phyloP scores from a whole-genome alignment of 805 yeast genomes.

The Naumovozyma castellii region DNA sequence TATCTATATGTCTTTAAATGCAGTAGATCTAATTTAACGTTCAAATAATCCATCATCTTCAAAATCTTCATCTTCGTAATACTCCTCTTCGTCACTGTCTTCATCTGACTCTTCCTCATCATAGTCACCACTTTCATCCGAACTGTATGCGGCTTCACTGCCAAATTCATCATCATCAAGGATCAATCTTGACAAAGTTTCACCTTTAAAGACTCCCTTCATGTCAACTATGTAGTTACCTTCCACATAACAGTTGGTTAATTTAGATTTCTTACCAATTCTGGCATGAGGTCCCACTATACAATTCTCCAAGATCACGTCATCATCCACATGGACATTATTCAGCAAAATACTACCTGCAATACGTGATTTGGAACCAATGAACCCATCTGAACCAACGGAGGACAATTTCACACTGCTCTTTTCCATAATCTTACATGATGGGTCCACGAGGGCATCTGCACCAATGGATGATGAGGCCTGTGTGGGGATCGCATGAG shows the following conservation, averaged over 20 bases:
- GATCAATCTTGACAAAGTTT: conserved; percentile 37
- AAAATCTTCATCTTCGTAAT: conserved; percentile 38
- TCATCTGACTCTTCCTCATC: conserved; percentile 29
- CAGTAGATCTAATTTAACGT: too few species aligned
- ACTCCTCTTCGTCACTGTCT: conserved; percentile 32
- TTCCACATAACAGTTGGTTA: conserved; percentile 80
- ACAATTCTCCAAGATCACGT: conserved; percentile 68
- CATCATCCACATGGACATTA: conserved; percentile 68
- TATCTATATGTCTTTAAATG: too few species aligned
- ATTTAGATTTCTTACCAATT: conserved; percentile 54
- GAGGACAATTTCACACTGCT: conserved; percentile 82
- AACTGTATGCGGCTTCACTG: conserved; percentile 27
- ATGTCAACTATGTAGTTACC: conserved; percentile 60
- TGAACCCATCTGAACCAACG: conserved; percentile 59
- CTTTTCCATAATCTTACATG: conserved; percentile 64
- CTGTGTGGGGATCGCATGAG: conserved; percentile 29
- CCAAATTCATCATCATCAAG: conserved; percentile 15
- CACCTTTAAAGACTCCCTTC: conserved; percentile 47
- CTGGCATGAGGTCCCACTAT: conserved; percentile 63
- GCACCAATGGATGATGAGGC: conserved; percentile 65
- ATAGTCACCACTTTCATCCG: conserved; percentile 21
- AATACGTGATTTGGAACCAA: conserved; percentile 81
- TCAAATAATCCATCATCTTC: conserved; percentile 60
- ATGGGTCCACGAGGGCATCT: conserved; percentile 70
- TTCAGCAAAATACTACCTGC: conserved; percentile 78